Base-by-base conservation (phyloP, 352 stramenopile genomes). In the Phytophthora lateralis region DNA sequence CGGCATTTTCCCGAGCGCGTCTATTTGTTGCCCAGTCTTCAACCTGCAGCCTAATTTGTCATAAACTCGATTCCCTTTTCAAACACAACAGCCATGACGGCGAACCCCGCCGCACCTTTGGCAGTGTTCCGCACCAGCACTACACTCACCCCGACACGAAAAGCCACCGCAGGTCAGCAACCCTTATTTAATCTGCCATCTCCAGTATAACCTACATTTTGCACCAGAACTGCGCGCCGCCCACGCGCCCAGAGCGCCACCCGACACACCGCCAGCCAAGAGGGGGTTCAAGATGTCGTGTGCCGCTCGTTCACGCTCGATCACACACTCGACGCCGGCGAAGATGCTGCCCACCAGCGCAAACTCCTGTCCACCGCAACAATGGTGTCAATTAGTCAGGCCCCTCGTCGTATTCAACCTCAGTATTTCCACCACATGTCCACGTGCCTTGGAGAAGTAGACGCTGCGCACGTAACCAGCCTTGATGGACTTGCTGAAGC, bases 31-130 rank as follows among this genome's bases (percentile, higher is more conserved):
- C 32, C 51, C 38, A 39, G 27, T 12, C 9, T 8, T 66, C 62
- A 52, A 54, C 35, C 42, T 30, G 26, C 26, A 59, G 44, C 69
- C 66, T 61, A 71, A 32, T 62, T 66, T 4, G 66, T 80, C 10
- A 92, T 69, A 50, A 83, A 65, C 63, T 94, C 85, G 27, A 91
- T 84, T 27, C 73, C 80, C 60, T 91, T 94, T 52, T 96, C 88
- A 70, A 96, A 93, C 21, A 93, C 81, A 18, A 93, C 85, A 26
- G 83, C 85, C 80, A 96, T 92, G 46, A 76, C 77, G 3, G 85
- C 83, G 56, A 96, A 96, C 34, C 84, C 82, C 7, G 79, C 82
- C 2, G 84, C 85, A 12, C 88, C 83, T 55, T 96, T 96, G 37
- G 50, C 72, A 27, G 82, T 91, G 57, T 94, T 88, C 56, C 71